phyloP scores from a whole-genome alignment of 129 eudicot species.

The Gnaphalium uliginosum region DNA sequence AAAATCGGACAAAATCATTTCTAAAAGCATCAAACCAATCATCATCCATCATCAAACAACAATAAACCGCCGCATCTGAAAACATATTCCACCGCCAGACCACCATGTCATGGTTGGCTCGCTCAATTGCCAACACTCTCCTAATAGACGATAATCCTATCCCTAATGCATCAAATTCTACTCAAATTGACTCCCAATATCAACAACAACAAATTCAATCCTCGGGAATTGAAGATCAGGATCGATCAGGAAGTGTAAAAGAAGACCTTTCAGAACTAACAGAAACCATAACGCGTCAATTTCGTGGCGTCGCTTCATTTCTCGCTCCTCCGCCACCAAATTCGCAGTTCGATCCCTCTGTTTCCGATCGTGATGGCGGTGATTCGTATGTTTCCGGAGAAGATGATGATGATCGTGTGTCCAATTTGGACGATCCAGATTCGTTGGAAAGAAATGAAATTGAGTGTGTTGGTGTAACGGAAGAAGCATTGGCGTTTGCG shows the following conservation, averaged over 20 bases:
- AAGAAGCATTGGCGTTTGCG: slow-evolving; percentile 76
- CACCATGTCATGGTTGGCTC: slow-evolving; percentile 79
- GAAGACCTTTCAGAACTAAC: slow-evolving; percentile 66
- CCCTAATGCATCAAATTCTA: neutral
- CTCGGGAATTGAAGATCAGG: slow-evolving; percentile 12
- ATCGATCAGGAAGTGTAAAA: slow-evolving; percentile 43
- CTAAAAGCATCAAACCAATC: neutral
- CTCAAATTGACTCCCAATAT: neutral
- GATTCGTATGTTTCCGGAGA: neutral
- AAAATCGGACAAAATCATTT: neutral
- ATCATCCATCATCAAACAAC: neutral
- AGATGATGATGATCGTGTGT: neutral
- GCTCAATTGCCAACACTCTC: slow-evolving; percentile 66
- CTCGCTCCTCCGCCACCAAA: slow-evolving; percentile 78
- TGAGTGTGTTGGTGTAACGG: slow-evolving; percentile 57
- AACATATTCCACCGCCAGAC: neutral
- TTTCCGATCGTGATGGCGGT: slow-evolving; percentile 16
- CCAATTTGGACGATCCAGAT: neutral
- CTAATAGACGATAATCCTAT: slow-evolving; percentile 40
- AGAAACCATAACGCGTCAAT: slow-evolving; percentile 67
- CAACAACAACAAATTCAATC: slow-evolving; percentile 4
- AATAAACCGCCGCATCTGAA: neutral
- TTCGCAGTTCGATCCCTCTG: slow-evolving; percentile 22
- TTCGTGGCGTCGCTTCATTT: slow-evolving; percentile 75
- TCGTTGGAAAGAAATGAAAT: neutral